Evolutionary conservation across 1,139 yeast genomes (phyloP).

Genomic region (Kodamaea alishanica): DNA sequence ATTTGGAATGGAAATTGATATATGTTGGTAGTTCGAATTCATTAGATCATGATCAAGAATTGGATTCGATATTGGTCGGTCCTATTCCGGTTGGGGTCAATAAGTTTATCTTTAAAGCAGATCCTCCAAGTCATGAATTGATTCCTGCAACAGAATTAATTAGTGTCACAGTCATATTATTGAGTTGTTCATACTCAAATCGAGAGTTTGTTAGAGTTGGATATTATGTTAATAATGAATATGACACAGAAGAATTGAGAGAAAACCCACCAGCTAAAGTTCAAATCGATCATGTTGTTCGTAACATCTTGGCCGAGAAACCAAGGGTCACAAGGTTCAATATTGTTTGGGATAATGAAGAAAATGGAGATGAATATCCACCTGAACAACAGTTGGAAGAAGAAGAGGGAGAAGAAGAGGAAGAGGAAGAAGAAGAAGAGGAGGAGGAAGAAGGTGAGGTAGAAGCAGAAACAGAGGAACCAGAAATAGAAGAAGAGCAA

Average conservation of each 20-base stretch:
- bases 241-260: constrained; percentile 86
- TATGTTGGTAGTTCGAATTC: constrained; percentile 95
- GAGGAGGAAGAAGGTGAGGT: constrained; percentile 55
- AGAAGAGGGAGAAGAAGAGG: constrained; percentile 53
- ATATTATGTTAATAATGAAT: constrained; percentile 94
- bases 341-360: constrained; percentile 86
- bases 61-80: constrained; percentile 92
- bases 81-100: constrained; percentile 98
- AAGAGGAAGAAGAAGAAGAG: constrained; percentile 56
- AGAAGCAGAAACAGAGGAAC: constrained; percentile 47
- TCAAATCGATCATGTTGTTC: constrained; percentile 88
- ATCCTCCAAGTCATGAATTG: constrained; percentile 92
- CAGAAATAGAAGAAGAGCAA: constrained; percentile 35
- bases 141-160: constrained; percentile 95
- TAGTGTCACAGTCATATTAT: constrained; percentile 85
- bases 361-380: constrained; percentile 60
- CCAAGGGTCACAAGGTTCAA: constrained; percentile 96
- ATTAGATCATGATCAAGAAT: constrained; percentile 91
- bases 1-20: constrained; percentile 94
- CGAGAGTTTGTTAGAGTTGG: constrained; percentile 96
- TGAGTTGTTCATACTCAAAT: constrained; percentile 90
- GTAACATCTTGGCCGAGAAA: constrained; percentile 93
- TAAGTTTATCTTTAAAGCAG: constrained; percentile 89
- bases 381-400: constrained; percentile 56
- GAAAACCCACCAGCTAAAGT: constrained; percentile 94